Evolutionary conservation across 345 rosid species (phyloP).

Genomic region (Sisymbrium altissimum): DNA sequence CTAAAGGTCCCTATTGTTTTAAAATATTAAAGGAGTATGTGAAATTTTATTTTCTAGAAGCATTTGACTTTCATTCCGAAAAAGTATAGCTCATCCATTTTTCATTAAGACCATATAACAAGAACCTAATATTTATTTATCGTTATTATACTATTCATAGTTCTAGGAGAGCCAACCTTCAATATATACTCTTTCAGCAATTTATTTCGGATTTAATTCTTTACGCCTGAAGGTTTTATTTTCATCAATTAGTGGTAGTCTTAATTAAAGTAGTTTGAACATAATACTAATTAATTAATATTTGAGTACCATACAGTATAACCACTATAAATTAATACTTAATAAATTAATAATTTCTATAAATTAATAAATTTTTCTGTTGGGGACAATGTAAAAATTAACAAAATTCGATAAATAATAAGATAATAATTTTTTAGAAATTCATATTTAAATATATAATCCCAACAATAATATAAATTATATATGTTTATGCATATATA

Average conservation of each 20-base stretch:
- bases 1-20: neutral
- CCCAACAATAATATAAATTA: no score
- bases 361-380: no score
- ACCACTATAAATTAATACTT: no score
- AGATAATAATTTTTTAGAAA: no score
- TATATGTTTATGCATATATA: no score
- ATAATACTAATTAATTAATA: no score
- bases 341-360: no score
- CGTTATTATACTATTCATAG: neutral
- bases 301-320: no score
- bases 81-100: conserved; percentile 5
- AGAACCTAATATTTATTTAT: neutral
- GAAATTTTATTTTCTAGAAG: neutral
- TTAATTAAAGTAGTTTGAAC: neutral
- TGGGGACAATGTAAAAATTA: no score
- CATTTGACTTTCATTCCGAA: conserved; percentile 13
- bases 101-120: neutral
- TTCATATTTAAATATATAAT: no score
- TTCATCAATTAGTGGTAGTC: neutral
- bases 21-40: neutral
- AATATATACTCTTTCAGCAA: neutral
- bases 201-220: neutral
- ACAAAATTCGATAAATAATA: no score
- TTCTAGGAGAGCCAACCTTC: neutral
- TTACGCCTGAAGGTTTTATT: neutral